Evolutionary conservation across 2,329 filamentous ascomycete genomes (phyloP).

Genomic region (Stachybotrys chlorohalonatus): DNA sequence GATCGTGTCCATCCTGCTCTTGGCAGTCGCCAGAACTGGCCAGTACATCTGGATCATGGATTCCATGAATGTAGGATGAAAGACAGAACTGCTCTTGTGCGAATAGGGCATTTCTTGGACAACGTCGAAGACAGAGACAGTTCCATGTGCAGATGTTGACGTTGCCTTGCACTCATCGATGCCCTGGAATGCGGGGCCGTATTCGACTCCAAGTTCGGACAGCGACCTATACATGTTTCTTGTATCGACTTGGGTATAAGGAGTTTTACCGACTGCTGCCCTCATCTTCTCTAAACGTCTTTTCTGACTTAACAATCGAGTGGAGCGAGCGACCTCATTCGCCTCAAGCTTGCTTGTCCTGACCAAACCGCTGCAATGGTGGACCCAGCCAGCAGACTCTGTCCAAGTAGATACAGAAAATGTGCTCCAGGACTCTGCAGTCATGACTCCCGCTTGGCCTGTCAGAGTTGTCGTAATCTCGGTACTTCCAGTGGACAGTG

Average conservation of each 20-base stretch:
- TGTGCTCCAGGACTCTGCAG: conserved; percentile 41
- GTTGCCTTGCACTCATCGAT: background rate
- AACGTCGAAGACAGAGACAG: background rate
- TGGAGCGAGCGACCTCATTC: conserved; percentile 9
- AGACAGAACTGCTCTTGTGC: background rate
- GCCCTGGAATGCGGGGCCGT: background rate
- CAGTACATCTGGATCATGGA: conserved; percentile 1
- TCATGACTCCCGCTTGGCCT: conserved; percentile 13
- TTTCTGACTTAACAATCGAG: conserved; percentile 4
- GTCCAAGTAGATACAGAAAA: conserved; percentile 48
- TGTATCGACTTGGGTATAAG: background rate
- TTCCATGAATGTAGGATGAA: background rate
- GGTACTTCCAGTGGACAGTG: conserved; percentile 15
- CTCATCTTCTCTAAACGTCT: conserved; percentile 10
- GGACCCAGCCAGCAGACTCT: conserved; percentile 42
- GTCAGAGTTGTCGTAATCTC: conserved; percentile 15
- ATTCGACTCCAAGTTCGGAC: background rate
- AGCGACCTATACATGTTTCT: background rate
- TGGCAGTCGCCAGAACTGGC: background rate
- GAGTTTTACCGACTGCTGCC: conserved; percentile 7
- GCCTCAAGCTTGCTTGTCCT: conserved; percentile 18
- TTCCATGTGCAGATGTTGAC: background rate
- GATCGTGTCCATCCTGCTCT: background rate
- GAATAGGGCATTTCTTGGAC: background rate
- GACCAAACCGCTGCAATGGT: conserved; percentile 48